Conservation (phyloP, 345 rosid species). For the thale cress (Arabidopsis thaliana) region TAIR10.1 NC_003075.7:15031001-15031500, state of each 20-base stretch:
- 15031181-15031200: neutral
- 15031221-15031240: neutral
- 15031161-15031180: conserved; percentile 1
- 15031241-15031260: conserved; percentile 57
- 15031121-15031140: neutral
- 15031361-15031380: conserved; percentile 10
- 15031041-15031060: conserved; percentile 83
- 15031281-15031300: conserved; percentile 68
- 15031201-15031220: neutral
- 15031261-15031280: conserved; percentile 57
- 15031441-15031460: conserved; percentile 65
- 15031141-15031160: neutral
- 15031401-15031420: conserved; percentile 88
- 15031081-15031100: conserved; percentile 90
- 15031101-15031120: conserved; percentile 65
- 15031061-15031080: conserved; percentile 73
- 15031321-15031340: conserved; percentile 4
- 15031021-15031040: conserved; percentile 69
- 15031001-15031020: conserved; percentile 46
- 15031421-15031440: conserved; percentile 92
- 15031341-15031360: neutral
- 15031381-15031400: conserved; percentile 68
- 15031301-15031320: conserved; percentile 62
- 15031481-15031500: conserved; percentile 85
- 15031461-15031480: conserved; percentile 93